A percentile compares a stretch with the other conserved stretches of the same genome.
Evolutionary conservation across 179 eudicot species (phyloP).

Genomic region (Gypsophila paniculata): DNA sequence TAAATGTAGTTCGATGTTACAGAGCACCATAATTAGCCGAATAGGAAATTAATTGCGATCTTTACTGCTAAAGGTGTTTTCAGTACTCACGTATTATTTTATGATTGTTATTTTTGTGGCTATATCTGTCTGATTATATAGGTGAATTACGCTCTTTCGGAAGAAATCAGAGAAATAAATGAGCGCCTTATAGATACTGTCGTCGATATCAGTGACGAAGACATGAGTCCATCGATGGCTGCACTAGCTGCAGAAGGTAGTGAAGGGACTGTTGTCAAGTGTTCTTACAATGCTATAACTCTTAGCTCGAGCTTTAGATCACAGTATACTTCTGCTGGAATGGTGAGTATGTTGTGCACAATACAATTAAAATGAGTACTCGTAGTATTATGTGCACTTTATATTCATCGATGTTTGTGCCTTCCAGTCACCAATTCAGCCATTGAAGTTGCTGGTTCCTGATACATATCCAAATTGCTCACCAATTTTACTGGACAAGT

Average conservation of each 20-base stretch:
- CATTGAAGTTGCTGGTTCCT: conserved; percentile 77
- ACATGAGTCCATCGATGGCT: conserved; percentile 58
- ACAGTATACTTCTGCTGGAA: conserved; percentile 75
- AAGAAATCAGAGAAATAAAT: conserved; percentile 81
- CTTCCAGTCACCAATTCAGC: conserved; percentile 90
- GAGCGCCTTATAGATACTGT: conserved; percentile 76
- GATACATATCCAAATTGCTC: conserved; percentile 82
- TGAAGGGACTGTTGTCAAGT: conserved; percentile 76
- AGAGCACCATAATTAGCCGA: background rate
- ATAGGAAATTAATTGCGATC: background rate
- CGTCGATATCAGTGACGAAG: conserved; percentile 74
- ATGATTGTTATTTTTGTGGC: background rate
- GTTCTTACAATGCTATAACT: conserved; percentile 76
- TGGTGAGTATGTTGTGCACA: conserved; percentile 45
- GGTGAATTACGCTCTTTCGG: conserved; percentile 64
- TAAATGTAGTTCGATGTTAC: background rate
- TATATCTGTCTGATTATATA: conserved; percentile 16
- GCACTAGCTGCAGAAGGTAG: conserved; percentile 60
- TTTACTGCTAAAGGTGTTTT: background rate
- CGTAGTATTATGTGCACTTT: background rate
- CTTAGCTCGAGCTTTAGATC: conserved; percentile 74
- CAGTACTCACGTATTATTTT: background rate
- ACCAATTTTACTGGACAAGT: conserved; percentile 84
- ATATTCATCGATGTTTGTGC: background rate
- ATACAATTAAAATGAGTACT: background rate